Evolutionary conservation across 2,329 filamentous ascomycete genomes (phyloP).

Genomic region (Lachnellula subtilissima): DNA sequence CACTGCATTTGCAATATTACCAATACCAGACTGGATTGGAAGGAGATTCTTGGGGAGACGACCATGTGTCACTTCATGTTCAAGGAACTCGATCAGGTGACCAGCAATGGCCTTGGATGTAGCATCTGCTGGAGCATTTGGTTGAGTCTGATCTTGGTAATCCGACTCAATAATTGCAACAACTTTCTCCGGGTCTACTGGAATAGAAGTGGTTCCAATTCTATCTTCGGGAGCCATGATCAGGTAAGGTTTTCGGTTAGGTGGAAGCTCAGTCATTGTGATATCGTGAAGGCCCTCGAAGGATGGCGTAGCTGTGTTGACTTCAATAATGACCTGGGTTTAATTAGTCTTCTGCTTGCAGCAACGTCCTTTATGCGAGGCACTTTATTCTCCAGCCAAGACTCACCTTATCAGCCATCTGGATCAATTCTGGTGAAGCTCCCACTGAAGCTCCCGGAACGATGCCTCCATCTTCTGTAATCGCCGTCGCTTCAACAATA

Average conservation of each 20-base stretch:
- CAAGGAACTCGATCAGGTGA: conserved; percentile 79
- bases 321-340: conserved; percentile 72
- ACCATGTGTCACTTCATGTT: conserved; percentile 77
- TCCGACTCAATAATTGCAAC: conserved; percentile 81
- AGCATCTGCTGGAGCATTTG: conserved; percentile 73
- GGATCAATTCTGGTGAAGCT: conserved; percentile 77
- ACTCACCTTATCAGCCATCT: conserved; percentile 77
- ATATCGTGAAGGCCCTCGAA: conserved; percentile 90
- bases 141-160: conserved; percentile 71
- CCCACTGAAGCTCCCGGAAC: conserved; percentile 83
- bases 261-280: conserved; percentile 80
- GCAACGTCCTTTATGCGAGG: background rate
- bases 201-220: conserved; percentile 77
- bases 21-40: conserved; percentile 82
- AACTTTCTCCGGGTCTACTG: conserved; percentile 78
- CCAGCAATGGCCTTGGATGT: conserved; percentile 66
- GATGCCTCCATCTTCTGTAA: conserved; percentile 84
- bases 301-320: conserved; percentile 79
- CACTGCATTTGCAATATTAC: conserved; percentile 90
- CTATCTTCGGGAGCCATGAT: conserved; percentile 83
- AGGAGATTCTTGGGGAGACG: conserved; percentile 73
- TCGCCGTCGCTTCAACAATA: conserved; percentile 80
- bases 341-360: conserved; percentile 3
- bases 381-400: no score
- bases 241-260: conserved; percentile 75